Percentiles rank a stretch among this genome's conserved stretches.
Evolutionary conservation across 2,329 filamentous ascomycete genomes (phyloP).

Genomic region (Curvularia eragrostidis): DNA sequence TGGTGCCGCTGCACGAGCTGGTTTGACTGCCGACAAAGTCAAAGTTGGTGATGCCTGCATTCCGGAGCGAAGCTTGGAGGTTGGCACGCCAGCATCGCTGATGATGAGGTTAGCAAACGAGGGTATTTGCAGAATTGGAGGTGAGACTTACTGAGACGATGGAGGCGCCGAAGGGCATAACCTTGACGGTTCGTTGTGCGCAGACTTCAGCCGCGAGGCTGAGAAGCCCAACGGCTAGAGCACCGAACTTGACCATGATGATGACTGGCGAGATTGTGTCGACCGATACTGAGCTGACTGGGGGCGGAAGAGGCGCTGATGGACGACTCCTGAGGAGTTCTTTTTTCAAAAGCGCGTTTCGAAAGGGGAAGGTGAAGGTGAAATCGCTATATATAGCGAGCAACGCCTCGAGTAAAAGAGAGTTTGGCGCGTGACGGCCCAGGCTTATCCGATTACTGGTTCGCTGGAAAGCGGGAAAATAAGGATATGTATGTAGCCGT

Average conservation of each 20-base stretch:
- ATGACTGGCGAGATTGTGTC: not conserved
- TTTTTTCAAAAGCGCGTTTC: not conserved
- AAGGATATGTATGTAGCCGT: not conserved
- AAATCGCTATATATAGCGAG: not conserved
- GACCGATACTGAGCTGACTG: not conserved
- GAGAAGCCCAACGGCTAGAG: slow-evolving; percentile 32
- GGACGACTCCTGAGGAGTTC: not conserved
- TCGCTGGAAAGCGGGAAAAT: not conserved
- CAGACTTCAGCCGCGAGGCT: slow-evolving; percentile 26
- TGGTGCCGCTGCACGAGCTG: slow-evolving; percentile 46
- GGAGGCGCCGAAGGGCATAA: slow-evolving; percentile 49
- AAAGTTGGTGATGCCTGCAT: slow-evolving; percentile 32
- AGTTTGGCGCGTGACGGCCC: not conserved
- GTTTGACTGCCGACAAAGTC: slow-evolving; percentile 49
- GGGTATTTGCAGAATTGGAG: not conserved
- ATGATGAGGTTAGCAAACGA: slow-evolving; percentile 11
- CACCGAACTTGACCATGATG: slow-evolving; percentile 33
- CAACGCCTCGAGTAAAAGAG: not conserved
- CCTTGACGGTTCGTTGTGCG: slow-evolving; percentile 35
- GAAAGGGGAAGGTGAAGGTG: too few species aligned
- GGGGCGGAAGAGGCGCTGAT: not conserved
- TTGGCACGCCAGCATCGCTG: slow-evolving; percentile 49
- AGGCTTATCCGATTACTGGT: not conserved
- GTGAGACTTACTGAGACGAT: slow-evolving; percentile 40
- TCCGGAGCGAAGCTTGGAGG: slow-evolving; percentile 41